Base-by-base conservation (phyloP, 805 yeast species). In the Kurtzmaniella cleridarum region DNA sequence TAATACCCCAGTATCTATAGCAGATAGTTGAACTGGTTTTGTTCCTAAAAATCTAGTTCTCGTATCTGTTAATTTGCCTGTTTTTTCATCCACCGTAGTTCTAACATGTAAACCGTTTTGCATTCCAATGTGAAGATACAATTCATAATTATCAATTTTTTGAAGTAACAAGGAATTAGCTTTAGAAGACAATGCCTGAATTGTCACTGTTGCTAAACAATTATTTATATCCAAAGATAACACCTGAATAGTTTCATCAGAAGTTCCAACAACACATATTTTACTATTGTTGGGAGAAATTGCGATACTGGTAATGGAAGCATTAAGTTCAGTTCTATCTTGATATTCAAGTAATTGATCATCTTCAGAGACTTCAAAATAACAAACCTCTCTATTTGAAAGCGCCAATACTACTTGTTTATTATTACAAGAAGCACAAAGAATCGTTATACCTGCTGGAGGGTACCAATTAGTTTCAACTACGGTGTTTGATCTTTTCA, bases 91-190 rank as follows among this genome's bases (percentile, higher is more conserved):
- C 29, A 89, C 48, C 5, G 64, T 60, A 0, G 87, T 75, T 13
- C 81, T 65, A 2, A 81, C 79, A 60, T 83, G 87, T 1, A 90
- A 77, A 15, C 98, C 98, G 56, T 80, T 86, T n/a, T 64, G 73
- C 69, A 89, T 70, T 1, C 97, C 97, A 36, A 88, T 73, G 57
- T 89, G 95, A 9, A 85, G 70, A 42, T 63, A 69, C 3, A 64
- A 41, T 1, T 48, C 42, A 34, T 27, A 32, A 43, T 42, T 28
- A 40, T 45, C 20, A 37, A 47, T 24, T 35, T 49, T 30, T 13
- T 56, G 23, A 47, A 66, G 46, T 18, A 59, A 45, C 8, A 64
- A 45, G 0, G 66, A 57, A 2, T 56, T 42, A 26, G 60, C 42
- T 32, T 49, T 56, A 2, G 88, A 75, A 30, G 81, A 71, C 16